Conservation (phyloP, 2,329 filamentous ascomycete species). For the Penicillium sp. region DNA sequence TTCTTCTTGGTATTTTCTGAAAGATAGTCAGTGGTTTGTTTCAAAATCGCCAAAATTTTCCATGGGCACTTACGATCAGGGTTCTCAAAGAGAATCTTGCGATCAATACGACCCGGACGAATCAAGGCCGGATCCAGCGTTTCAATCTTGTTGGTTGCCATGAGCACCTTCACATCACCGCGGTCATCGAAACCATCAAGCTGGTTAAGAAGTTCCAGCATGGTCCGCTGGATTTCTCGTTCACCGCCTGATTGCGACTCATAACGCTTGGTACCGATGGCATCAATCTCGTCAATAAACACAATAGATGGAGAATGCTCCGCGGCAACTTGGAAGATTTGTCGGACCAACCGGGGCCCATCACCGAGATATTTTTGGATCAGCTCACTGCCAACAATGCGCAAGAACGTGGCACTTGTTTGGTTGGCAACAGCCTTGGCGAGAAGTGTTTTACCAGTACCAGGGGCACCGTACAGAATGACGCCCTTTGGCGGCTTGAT, state of each 20-base stretch:
- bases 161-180: conserved; percentile 98
- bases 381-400: conserved; percentile 92
- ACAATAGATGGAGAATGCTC: conserved; percentile 96
- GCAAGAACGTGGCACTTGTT: conserved; percentile 95
- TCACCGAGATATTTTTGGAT: conserved; percentile 99
- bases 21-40: conserved; percentile 19
- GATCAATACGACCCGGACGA: conserved; percentile 92
- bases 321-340: conserved; percentile 83
- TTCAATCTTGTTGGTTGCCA: conserved; percentile 99
- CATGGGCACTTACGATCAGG: conserved; percentile 54
- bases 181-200: conserved; percentile 98
- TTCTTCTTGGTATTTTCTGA: conserved; percentile 85
- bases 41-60: not conserved
- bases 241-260: conserved; percentile 96
- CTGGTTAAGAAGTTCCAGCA: conserved; percentile 97
- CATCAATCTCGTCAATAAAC: conserved; percentile 98
- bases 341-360: conserved; percentile 86
- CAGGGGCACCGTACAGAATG: conserved; percentile 93
- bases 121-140: conserved; percentile 94
- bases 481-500: conserved; percentile 99
- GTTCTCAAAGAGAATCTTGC: conserved; percentile 82
- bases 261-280: conserved; percentile 97
- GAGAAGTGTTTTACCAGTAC: conserved; percentile 91
- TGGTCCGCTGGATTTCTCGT: conserved; percentile 94
- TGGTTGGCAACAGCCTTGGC: conserved; percentile 98